Base-by-base conservation (phyloP, 106 monocot species). In the Agapanthus africanus region DNA sequence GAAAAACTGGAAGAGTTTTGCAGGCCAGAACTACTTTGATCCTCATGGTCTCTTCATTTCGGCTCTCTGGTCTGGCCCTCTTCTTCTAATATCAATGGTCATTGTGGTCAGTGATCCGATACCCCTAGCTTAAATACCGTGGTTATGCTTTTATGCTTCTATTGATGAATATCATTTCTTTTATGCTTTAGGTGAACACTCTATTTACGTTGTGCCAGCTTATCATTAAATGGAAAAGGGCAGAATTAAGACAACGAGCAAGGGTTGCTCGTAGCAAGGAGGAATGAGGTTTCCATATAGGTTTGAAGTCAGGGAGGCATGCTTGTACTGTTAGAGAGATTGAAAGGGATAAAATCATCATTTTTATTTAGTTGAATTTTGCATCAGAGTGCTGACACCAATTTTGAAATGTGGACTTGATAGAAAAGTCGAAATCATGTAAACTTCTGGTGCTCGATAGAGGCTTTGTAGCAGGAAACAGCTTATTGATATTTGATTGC, bases 1-100 rank as follows among this genome's bases (percentile, higher is more conserved):
- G 2, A 35, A 71, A n/a, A 77, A 84, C 63, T 97, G 95, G 95
- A 77, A 89, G 78, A 91, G 70, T 73, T 91, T 97, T 68, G 70
- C 91, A 10, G 62, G 80, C 31, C 95, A 97, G 78, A 97, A 97
- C 74, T 88, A 97, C 60, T 91, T 88, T 69, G 91, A 95, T 78
- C 66, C 84, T 15, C 70, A 83, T 59, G 95, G 95, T 38, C 63
- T 97, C 3, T 97, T 97, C 62, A 82, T 91, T 36, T 91, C 95
- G n/a, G 86, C 73, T 19, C 80, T 97, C 59, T 91, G 95, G 95
- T 97, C 88, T 33, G 91, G 86, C 19, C 95, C 91, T 37, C 86
- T 97, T 51, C 80, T 97, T 35, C 11, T 86, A 35, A 62, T 89
- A 44, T 79, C 88, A 2, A 79, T 89, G 25, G 7, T 97, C 33